Evolutionary conservation across 78 protist genomes (phyloP).

Genomic region (Parvularia atlantis): DNA sequence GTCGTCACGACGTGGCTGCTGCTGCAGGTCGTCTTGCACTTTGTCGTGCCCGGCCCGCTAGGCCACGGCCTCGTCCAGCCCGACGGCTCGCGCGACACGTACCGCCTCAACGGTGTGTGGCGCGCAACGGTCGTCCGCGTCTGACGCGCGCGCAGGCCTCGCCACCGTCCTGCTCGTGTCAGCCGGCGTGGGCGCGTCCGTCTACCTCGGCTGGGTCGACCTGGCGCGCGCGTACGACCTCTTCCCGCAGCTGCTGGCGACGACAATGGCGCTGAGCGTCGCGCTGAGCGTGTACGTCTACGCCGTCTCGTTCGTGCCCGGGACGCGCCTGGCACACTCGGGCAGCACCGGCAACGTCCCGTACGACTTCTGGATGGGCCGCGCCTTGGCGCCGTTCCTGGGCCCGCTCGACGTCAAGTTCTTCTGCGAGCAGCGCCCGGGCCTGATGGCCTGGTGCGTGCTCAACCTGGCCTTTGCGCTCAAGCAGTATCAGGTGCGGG

Average conservation of each 20-base stretch:
- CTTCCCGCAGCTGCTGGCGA: slow-evolving; percentile 11
- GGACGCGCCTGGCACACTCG: neutral
- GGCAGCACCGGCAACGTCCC: neutral
- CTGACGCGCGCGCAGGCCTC: neutral
- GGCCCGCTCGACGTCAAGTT: slow-evolving; percentile 68
- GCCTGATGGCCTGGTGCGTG: slow-evolving; percentile 68
- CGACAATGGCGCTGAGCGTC: slow-evolving; percentile 9
- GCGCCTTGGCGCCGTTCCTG: slow-evolving; percentile 74
- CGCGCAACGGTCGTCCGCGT: neutral
- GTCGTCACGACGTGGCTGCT: neutral
- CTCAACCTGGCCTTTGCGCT: slow-evolving; percentile 39
- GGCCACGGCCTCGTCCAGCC: slow-evolving; percentile 5
- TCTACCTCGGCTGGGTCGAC: neutral
- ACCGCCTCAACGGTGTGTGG: slow-evolving; percentile 14
- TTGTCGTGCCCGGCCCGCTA: slow-evolving; percentile 1
- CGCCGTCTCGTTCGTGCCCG: no score
- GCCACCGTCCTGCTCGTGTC: neutral
- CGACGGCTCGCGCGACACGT: slow-evolving; percentile 3
- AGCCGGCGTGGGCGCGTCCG: neutral
- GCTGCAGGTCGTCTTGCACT: neutral
- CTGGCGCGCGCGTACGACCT: neutral
- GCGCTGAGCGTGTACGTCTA: neutral
- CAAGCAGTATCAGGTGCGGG: slow-evolving; percentile 29
- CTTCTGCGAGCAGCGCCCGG: slow-evolving; percentile 81
- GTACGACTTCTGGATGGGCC: slow-evolving; percentile 78